A percentile compares a stretch with the other conserved stretches of the same genome.
Evolutionary conservation across 345 rosid genomes (phyloP).

Genomic region (Pugionium dolabratum): DNA sequence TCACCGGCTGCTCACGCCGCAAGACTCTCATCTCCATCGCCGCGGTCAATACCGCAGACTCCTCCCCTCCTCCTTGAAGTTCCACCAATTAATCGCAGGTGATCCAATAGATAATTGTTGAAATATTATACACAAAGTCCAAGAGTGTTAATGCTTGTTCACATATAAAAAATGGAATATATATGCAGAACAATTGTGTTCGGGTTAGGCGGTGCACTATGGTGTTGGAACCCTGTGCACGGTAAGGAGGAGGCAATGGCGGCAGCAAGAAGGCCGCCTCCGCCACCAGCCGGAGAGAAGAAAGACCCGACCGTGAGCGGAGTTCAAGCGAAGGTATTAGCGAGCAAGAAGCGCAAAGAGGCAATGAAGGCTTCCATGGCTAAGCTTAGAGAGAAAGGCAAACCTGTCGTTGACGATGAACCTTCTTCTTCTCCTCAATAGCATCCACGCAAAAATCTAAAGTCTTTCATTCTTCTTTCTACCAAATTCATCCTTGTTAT

Average conservation of each 20-base stretch:
- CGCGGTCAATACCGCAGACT: constrained; percentile 36
- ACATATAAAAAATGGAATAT: neutral
- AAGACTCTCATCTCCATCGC: constrained; percentile 35
- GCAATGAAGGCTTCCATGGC: constrained; percentile 53
- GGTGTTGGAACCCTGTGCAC: constrained; percentile 46
- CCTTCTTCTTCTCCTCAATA: constrained; percentile 34
- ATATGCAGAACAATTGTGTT: constrained; percentile 21
- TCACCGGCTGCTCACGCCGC: constrained; percentile 37
- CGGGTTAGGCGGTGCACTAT: constrained; percentile 47
- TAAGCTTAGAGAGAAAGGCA: constrained; percentile 72
- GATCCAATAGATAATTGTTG: neutral
- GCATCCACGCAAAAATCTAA: neutral
- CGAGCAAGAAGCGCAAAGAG: constrained; percentile 75
- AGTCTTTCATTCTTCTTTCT: constrained; percentile 19
- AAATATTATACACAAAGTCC: too few relatives aligned
- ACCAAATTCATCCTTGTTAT: neutral
- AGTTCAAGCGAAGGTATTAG: constrained; percentile 75
- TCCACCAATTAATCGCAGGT: constrained; percentile 51
- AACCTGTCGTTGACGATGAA: constrained; percentile 38
- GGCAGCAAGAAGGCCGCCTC: constrained; percentile 64
- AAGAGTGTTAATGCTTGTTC: too few relatives aligned
- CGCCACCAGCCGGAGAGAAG: constrained; percentile 61
- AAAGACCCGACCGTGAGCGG: constrained; percentile 78
- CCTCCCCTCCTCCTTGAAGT: constrained; percentile 26
- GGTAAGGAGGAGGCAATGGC: constrained; percentile 52